phyloP scores from a whole-genome alignment of 768 basidiomycete species.

The Kwoniella newhampshirensis region DNA sequence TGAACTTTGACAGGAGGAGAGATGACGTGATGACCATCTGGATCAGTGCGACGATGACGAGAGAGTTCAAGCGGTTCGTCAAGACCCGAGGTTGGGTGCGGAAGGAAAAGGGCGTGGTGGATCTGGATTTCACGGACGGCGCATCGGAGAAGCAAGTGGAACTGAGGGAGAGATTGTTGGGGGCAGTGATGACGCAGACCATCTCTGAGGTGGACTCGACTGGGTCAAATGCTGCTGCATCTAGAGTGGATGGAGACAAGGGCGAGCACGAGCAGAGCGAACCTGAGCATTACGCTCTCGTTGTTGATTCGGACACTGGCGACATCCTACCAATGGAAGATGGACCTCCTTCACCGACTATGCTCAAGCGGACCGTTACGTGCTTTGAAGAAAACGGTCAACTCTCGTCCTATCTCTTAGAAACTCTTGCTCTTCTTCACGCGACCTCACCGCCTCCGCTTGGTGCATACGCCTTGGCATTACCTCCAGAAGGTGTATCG shows the following conservation, averaged over 20 bases:
- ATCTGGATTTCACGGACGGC: constrained; percentile 18
- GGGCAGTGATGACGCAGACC: neutral
- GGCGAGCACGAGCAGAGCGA: neutral
- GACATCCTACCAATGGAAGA: constrained; percentile 1
- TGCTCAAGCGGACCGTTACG: neutral
- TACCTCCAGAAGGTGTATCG: constrained; percentile 22
- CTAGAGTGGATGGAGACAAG: neutral
- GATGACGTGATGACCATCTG: constrained; percentile 20
- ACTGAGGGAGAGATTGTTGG: constrained; percentile 4
- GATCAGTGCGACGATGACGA: constrained; percentile 17
- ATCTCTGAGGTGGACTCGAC: neutral
- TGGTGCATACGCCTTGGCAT: constrained; percentile 8
- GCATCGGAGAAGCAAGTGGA: constrained; percentile 9
- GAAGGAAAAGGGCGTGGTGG: constrained; percentile 1
- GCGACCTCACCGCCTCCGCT: constrained; percentile 11
- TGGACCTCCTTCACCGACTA: neutral
- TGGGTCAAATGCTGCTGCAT: neutral
- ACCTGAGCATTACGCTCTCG: constrained; percentile 18
- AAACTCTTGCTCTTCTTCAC: constrained; percentile 22
- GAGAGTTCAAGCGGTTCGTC: constrained; percentile 11
- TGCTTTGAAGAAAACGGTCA: neutral
- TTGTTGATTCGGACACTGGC: constrained; percentile 9
- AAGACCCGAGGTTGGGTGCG: constrained; percentile 19
- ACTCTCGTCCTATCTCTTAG: constrained; percentile 11
- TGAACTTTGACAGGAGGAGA: constrained; percentile 7